Evolutionary conservation across 2,329 filamentous ascomycete species (phyloP), one percentile per base, ranked within the genome.

Genomic region (Diaporthe ampelina): DNA sequence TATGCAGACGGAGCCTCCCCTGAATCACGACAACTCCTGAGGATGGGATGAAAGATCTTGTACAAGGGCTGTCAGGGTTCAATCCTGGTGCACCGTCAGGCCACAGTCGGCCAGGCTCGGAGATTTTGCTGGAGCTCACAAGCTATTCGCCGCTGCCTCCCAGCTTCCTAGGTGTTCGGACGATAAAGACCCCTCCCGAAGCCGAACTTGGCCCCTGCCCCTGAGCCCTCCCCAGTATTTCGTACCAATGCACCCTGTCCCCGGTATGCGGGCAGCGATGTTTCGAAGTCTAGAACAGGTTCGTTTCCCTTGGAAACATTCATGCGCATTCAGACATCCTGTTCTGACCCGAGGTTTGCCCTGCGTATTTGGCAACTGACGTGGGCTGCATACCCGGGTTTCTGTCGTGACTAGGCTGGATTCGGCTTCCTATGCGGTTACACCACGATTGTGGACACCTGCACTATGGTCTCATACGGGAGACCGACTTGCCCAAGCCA

Each of bases 1-100:
- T n/a, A 67, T 67, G 63, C 61, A 40, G 63, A 52, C 29, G 45
- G 63, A 67, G 63, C 48, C 63, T 65, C 63, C 63, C 63, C 45
- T 52, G 63, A 67, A 67, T 67, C 63, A 67, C 63, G n/a, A 37
- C 63, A 37, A 40, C 63, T 52, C 17, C 63, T 32, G 29, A 19
- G n/a, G 32, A 24, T 67, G 45, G 45, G 63, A 67, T n/a, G 45
- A 67, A 17, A 67, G 29, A 67, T 35, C 45, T 21, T 52, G 63
- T 32, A 29, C 63, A 52, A 4, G 19, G 13, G 17, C 21, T 37
- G 29, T 15, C 45, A 67, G 61, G 61, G 13, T 57, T 67, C 43
- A 35, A 13, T 67, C 61, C 61, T 50, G 61, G 9, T 67, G 43
- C 61, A 19, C 8, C 26, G 43, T 50, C 45, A 67, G 61, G 61